phyloP scores from a whole-genome alignment of 2,329 filamentous ascomycete genomes.

The Fusarium goolgardi region DNA sequence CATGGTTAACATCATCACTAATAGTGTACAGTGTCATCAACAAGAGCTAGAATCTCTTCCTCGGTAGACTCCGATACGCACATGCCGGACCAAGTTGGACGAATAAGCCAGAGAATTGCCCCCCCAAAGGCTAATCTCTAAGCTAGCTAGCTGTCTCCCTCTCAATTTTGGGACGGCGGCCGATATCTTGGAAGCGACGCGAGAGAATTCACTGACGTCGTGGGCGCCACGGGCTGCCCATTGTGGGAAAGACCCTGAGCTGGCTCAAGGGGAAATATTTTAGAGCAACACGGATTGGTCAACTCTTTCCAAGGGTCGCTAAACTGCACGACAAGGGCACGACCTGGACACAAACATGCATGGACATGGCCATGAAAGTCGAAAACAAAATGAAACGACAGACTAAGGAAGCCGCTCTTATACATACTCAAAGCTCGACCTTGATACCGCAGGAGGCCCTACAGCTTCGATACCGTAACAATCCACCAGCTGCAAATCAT shows the following conservation, averaged over 20 bases:
- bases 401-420: not conserved
- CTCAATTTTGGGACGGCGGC: conserved; percentile 21
- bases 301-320: conserved; percentile 26
- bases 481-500: conserved; percentile 12
- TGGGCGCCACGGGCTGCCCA: conserved; percentile 37
- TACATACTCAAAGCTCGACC: not conserved
- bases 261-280: conserved; percentile 42
- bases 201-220: conserved; percentile 38
- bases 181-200: conserved; percentile 11
- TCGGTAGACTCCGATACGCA: conserved; percentile 38
- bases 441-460: not conserved
- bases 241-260: conserved; percentile 41
- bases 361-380: conserved; percentile 15
- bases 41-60: not conserved
- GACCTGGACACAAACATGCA: conserved; percentile 33
- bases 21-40: conserved; percentile 16
- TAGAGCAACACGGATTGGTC: conserved; percentile 32
- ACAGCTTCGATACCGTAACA: not conserved
- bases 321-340: conserved; percentile 24
- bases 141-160: conserved; percentile 4
- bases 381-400: conserved; percentile 23
- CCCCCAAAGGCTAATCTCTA: conserved; percentile 39
- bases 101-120: conserved; percentile 25
- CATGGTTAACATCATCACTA: conserved; percentile 14
- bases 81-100: conserved; percentile 26